A percentile compares a stretch with the other conserved stretches of the same genome.
Evolutionary conservation across 257 asterid genomes (phyloP).

Genomic region (Solanum ossicruentum): DNA sequence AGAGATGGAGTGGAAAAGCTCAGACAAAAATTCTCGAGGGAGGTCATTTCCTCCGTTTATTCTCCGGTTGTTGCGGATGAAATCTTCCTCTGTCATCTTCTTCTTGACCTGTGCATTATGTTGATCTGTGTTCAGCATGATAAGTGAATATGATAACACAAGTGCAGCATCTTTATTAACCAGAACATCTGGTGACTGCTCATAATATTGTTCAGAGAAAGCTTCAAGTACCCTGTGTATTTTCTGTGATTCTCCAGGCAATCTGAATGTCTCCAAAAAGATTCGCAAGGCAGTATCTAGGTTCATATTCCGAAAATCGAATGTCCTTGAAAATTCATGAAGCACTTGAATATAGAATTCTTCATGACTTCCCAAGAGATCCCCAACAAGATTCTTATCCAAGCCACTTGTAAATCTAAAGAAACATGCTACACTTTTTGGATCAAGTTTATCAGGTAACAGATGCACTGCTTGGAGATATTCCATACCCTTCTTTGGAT

Average conservation of each 20-base stretch:
- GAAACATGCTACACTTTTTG: conserved; percentile 68
- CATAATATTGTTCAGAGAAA: conserved; percentile 76
- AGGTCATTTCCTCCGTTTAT: conserved; percentile 91
- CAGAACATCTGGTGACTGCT: conserved; percentile 67
- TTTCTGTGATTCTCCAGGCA: conserved; percentile 98
- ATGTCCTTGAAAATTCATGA: conserved; percentile 71
- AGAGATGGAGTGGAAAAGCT: conserved; percentile 73
- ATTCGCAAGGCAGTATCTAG: conserved; percentile 80
- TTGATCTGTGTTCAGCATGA: conserved; percentile 90
- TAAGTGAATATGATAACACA: conserved; percentile 70
- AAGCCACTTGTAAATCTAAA: conserved; percentile 66
- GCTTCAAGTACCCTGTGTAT: conserved; percentile 94
- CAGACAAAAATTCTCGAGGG: conserved; percentile 72
- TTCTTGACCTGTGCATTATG: conserved; percentile 90
- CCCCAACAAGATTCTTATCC: conserved; percentile 78
- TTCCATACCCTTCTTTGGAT: conserved; percentile 78
- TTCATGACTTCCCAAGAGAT: conserved; percentile 79
- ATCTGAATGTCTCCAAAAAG: conserved; percentile 77
- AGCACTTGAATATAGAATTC: conserved; percentile 79
- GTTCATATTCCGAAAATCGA: conserved; percentile 64
- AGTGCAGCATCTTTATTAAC: conserved; percentile 88
- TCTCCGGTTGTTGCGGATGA: conserved; percentile 75
- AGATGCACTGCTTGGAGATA: conserved; percentile 55
- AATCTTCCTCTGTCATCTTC: conserved; percentile 95
- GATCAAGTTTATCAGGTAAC: conserved; percentile 65